Evolutionary conservation across 2,329 filamentous ascomycete species (phyloP).

Genomic region (Ophiostoma piceae): DNA sequence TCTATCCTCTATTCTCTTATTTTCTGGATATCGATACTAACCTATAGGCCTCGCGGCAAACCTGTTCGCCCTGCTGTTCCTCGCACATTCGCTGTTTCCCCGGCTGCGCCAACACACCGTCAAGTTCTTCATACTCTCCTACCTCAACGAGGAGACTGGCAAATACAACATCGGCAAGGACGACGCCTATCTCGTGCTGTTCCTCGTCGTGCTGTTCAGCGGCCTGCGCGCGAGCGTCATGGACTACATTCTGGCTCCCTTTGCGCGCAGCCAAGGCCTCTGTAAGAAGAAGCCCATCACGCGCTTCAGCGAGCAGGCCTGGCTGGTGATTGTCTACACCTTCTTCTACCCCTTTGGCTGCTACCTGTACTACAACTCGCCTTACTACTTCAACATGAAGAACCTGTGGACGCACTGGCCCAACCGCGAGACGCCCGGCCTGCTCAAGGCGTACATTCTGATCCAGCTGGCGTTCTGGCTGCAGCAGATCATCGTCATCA

Average conservation of each 20-base stretch:
- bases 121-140: slow-evolving; percentile 83
- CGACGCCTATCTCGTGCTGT: slow-evolving; percentile 70
- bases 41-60: slow-evolving; percentile 73
- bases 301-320: slow-evolving; percentile 90
- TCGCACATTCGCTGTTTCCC: slow-evolving; percentile 78
- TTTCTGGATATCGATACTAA: background rate
- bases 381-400: slow-evolving; percentile 70
- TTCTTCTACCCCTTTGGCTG: slow-evolving; percentile 79
- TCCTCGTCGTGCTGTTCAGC: slow-evolving; percentile 80
- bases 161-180: slow-evolving; percentile 72
- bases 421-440: slow-evolving; percentile 63
- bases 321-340: slow-evolving; percentile 78
- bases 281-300: slow-evolving; percentile 68
- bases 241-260: slow-evolving; percentile 78
- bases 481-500: slow-evolving; percentile 88
- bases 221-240: slow-evolving; percentile 77
- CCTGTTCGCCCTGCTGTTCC: slow-evolving; percentile 72
- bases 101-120: slow-evolving; percentile 71
- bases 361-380: slow-evolving; percentile 75
- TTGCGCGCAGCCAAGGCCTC: slow-evolving; percentile 68
- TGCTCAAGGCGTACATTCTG: slow-evolving; percentile 85
- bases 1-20: no score
- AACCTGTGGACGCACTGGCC: slow-evolving; percentile 86
- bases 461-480: slow-evolving; percentile 89
- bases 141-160: slow-evolving; percentile 64